Conservation (phyloP, 2,329 filamentous ascomycete species). For the Escovopsis weberi region DNA sequence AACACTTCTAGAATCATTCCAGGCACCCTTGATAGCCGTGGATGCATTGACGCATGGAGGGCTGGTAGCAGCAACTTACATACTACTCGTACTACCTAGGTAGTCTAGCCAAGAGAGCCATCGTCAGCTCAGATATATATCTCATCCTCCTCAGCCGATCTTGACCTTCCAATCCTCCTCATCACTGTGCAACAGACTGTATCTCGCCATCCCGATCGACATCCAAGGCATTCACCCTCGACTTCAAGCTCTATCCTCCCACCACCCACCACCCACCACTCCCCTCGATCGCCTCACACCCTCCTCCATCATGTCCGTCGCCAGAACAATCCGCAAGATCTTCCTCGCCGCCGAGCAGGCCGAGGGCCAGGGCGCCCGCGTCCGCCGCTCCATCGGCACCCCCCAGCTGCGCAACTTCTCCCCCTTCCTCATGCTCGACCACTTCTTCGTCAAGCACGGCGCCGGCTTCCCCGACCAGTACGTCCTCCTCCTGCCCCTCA, state of each 20-base stretch:
- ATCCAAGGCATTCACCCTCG: too few species aligned
- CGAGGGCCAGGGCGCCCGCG: conserved; percentile 76
- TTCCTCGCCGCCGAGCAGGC: conserved; percentile 76
- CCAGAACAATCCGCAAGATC: conserved; percentile 66
- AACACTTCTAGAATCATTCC: too few species aligned
- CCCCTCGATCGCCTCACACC: conserved; percentile 1
- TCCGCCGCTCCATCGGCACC: conserved; percentile 79
- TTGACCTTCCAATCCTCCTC: too few species aligned
- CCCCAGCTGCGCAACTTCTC: conserved; percentile 71
- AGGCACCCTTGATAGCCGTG: too few species aligned
- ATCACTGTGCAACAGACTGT: too few species aligned
- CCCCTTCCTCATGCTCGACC: conserved; percentile 92
- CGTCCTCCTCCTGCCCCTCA: conserved; percentile 5
- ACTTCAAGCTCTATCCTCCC: not conserved
- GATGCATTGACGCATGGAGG: too few species aligned
- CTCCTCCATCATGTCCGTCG: conserved; percentile 39
- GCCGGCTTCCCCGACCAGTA: conserved; percentile 81
- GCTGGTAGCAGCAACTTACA: too few species aligned
- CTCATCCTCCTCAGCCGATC: too few species aligned
- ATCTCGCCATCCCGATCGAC: too few species aligned
- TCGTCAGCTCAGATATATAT: too few species aligned
- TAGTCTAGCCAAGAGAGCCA: too few species aligned
- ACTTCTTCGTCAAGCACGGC: conserved; percentile 67
- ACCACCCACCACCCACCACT: not conserved
- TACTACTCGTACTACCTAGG: too few species aligned